Base-by-base conservation (phyloP, 2,329 filamentous ascomycete genomes). In the Epichloe sylvatica region DNA sequence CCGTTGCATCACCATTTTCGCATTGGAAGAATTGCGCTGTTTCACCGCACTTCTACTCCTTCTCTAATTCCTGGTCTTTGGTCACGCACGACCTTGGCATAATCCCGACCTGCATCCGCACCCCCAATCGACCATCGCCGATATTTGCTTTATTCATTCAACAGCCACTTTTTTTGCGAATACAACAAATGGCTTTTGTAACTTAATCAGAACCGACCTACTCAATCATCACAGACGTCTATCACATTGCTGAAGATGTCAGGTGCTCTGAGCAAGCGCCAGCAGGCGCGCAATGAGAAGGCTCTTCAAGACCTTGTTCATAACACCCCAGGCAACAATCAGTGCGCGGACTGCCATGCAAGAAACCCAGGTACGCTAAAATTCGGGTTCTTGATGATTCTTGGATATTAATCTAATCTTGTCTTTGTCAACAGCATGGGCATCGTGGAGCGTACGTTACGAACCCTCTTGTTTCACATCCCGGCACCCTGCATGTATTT, bases 231-330 rank as follows among this genome's bases (percentile, higher is more conserved):
- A 5, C 21, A 15, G 17, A 25, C 42, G 13, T 25, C 21, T 21
- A 3, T 37, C 15, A 36, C 23, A 19, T 21, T 21, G 45, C 25
- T 49, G 53, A 53, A 45, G 56, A 92, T 90, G 86, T 77, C 86
- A 50, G 76, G 78, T 49, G 75, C 80, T 42, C 74, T 94, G 66
- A 95, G 83, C 75, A 98, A 97, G 77, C 88, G 92, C 70, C 88
- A 96, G 72, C 91, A 96, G 76, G 88, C 86, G 74, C 90, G 92
- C 70, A 96, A 98, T 68, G 92, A 98, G 73, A 87, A 87, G 64
- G 74, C 80, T 50, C 75, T 98, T 57, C 88, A 96, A 63, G 91
- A 97, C 45, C 78, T 98, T 55, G 83, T 97, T 57, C 85, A 85
- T 57, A 80, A 74, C 37, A 59, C 94, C 9, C 79, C 89, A 8